A percentile compares a stretch with the other conserved stretches of the same genome.
Evolutionary conservation across 768 basidiomycete species (phyloP).

Genomic region (Suillus fuscotomentosus): DNA sequence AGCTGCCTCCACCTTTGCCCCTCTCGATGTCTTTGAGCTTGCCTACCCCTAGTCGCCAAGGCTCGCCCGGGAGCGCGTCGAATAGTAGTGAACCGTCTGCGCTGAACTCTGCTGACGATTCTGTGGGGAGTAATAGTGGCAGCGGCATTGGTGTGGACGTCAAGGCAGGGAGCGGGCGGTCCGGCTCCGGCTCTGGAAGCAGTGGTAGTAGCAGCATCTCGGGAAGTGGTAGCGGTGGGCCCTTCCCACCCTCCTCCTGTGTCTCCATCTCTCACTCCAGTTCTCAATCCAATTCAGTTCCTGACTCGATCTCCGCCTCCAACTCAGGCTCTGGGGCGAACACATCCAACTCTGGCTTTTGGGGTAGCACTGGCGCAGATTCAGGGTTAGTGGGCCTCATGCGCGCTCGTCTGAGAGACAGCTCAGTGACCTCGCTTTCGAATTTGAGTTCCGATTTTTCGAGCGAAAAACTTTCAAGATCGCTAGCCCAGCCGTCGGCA

Average conservation of each 20-base stretch:
- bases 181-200: neutral
- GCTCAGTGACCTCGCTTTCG: conserved; percentile 31
- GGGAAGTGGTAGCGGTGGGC: conserved; percentile 11
- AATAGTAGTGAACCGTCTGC: conserved; percentile 25
- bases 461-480: conserved; percentile 4
- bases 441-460: conserved; percentile 19
- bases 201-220: conserved; percentile 11
- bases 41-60: conserved; percentile 14
- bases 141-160: conserved; percentile 11
- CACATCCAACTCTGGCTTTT: conserved; percentile 23
- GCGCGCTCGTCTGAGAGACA: conserved; percentile 18
- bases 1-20: conserved; percentile 5
- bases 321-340: conserved; percentile 17
- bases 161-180: conserved; percentile 6
- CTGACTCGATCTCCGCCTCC: conserved; percentile 25
- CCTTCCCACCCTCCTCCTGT: conserved; percentile 14
- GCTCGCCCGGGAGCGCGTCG: conserved; percentile 24
- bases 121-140: conserved; percentile 10
- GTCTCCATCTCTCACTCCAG: conserved; percentile 11
- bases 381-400: conserved; percentile 15
- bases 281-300: conserved; percentile 13
- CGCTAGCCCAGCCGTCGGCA: conserved; percentile 10
- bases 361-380: conserved; percentile 12
- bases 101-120: conserved; percentile 25
- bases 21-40: conserved; percentile 8